Base-by-base conservation (phyloP, 495 filamentous ascomycete species). In the Neurospora sp. region DNA sequence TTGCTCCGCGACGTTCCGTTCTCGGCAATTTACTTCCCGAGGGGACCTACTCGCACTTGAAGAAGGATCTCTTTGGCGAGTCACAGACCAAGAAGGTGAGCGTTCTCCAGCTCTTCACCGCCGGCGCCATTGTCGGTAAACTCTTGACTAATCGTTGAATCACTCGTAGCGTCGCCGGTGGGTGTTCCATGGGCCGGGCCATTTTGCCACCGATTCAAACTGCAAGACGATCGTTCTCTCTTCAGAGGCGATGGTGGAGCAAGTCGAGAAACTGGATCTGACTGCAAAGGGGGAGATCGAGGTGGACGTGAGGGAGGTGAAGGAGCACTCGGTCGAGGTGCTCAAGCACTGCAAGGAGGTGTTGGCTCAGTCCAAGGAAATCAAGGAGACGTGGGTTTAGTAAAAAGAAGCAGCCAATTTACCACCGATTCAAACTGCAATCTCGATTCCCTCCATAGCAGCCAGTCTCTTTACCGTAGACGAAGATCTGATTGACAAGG, bases 11-110 rank as follows among this genome's bases (percentile, higher is more conserved):
- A 98, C 80, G 93, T 98, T 7, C 96, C 96, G 6, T 99, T 99
- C 86, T 97, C 94, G 68, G 94, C 93, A 72, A 98, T 99, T 79
- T 99, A 99, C 85, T 99, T 99, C 89, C 95, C 96, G 10, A 31
- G 27, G 27, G 27, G 27, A 92, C 93, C 27, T 99, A 99, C 84
- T 90, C 89, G 74, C 96, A 99, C 80, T 83, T 99, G 70, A 99
- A 99, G 86, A 87, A 89, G 77, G 95, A 97, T 82, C 86, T 92
- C 79, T 98, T 98, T 77, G 96, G 96, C 81, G 96, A 99, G 82
- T 88, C 90, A 12, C 86, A 86, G n/a, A 92, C 89, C 68, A 93
- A 97, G 84, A 94, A 93, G 80, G 92, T 98, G 53, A 94, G 96
- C 40, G 88, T 99, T 68, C 74, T 97, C 31, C 94, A 98, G 82